Percentiles rank a stretch among this genome's conserved stretches.
Evolutionary conservation across 2,329 filamentous ascomycete genomes (phyloP).

Genomic region (Sarocladiaceae sp.): DNA sequence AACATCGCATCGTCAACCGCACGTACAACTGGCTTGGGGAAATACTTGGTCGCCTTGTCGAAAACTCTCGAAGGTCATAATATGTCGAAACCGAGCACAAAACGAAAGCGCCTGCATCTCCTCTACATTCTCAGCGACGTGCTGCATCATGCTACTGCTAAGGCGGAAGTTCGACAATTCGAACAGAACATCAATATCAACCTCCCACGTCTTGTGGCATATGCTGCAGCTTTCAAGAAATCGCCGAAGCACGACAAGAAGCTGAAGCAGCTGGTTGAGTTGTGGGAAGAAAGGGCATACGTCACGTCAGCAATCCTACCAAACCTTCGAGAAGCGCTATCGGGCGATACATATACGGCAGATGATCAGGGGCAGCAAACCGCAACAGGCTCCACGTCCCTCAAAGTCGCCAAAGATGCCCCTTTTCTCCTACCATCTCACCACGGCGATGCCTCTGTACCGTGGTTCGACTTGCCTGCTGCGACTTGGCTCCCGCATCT

Average conservation of each 20-base stretch:
- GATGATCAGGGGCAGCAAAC: not conserved
- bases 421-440: slow-evolving; percentile 70
- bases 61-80: slow-evolving; percentile 32
- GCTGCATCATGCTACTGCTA: slow-evolving; percentile 62
- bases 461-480: slow-evolving; percentile 80
- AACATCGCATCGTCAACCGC: slow-evolving; percentile 65
- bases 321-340: slow-evolving; percentile 55
- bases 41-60: slow-evolving; percentile 69
- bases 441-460: slow-evolving; percentile 69
- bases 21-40: slow-evolving; percentile 65
- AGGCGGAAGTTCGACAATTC: slow-evolving; percentile 47
- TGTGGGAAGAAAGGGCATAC: slow-evolving; percentile 68
- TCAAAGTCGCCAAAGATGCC: slow-evolving; percentile 47
- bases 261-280: slow-evolving; percentile 56
- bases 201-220: slow-evolving; percentile 58
- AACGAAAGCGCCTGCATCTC: slow-evolving; percentile 68
- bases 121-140: slow-evolving; percentile 77
- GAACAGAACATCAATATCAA: slow-evolving; percentile 52
- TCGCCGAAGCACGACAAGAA: slow-evolving; percentile 64
- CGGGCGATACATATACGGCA: not conserved
- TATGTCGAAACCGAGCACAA: slow-evolving; percentile 45
- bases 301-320: slow-evolving; percentile 50
- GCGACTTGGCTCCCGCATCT: slow-evolving; percentile 78
- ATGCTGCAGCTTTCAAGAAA: slow-evolving; percentile 52
- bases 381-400: slow-evolving; percentile 28